Evolutionary conservation across 2,329 filamentous ascomycete species (phyloP), one percentile per base, ranked within the genome.

Genomic region (Dendryphion nanum): DNA sequence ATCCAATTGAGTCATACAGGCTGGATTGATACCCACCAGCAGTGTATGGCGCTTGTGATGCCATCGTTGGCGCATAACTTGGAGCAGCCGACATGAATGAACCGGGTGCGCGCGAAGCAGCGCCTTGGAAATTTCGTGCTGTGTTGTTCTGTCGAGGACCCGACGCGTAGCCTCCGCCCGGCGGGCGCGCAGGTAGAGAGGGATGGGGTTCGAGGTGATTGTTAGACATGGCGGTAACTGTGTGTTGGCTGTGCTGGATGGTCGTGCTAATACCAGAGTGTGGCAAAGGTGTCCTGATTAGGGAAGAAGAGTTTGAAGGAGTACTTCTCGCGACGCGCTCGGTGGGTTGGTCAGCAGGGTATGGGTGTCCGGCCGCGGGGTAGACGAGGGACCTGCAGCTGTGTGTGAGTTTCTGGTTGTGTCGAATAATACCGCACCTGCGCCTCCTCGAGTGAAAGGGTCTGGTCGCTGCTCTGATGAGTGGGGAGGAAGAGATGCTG

Each of bases 111-210:
- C 64, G 61, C 43, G 59, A 51, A 44, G 41, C 53, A 31, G 38
- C 41, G 44, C 59, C 67, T 6, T 15, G 31, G 43, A 68, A 67
- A 29, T 55, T 61, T 15, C 51, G 44, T 15, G 45, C 44, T 51
- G 60, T 48, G 28, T 42, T 37, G 35, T 46, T 53, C 31, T 63
- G 58, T 23, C 70, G 63, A 18, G 82, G 79, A 30, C 86, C 86
- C 45, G 87, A 87, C 53, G 69, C 66, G 45, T 65, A 66, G 14
- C 70, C 59, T 36, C 82, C 12, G 10, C 16, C 78, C 29, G 87
- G 86, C 45, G 87, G 88, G 53, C 86, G 83, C 47, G 87, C 82
- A 50, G 88, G 88, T 26, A 94, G 83, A 53, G 85, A 87, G 59
- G 63, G 78, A 71, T 55, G 71, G 28, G 68, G 64, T 55, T 59